These are phyloP conservation scores for Penicillium goetzii DNA, from an alignment of 495 filamentous ascomycete species.

Conservation along the genomic window DNA sequence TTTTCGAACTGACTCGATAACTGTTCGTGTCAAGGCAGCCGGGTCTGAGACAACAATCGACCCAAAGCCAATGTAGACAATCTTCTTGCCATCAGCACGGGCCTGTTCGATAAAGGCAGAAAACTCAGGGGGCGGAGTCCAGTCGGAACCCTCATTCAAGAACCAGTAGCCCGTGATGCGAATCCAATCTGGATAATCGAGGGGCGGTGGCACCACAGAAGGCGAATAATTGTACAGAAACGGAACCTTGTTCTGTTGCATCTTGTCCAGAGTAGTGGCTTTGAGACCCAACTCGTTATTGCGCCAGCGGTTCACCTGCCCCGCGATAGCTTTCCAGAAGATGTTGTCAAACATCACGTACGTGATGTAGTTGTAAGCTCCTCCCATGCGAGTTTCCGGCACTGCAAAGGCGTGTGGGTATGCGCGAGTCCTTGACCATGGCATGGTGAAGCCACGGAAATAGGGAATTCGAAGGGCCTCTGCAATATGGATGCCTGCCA, in stretches of 20 bases:
- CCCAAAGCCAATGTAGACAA: slow-evolving; percentile 97
- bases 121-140: slow-evolving; percentile 75
- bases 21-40: slow-evolving; percentile 80
- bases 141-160: slow-evolving; percentile 77
- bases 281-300: slow-evolving; percentile 77
- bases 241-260: slow-evolving; percentile 94
- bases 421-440: slow-evolving; percentile 92
- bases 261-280: slow-evolving; percentile 81
- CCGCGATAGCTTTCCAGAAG: slow-evolving; percentile 92
- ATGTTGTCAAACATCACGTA: slow-evolving; percentile 98
- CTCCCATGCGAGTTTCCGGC: slow-evolving; percentile 89
- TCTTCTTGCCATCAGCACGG: slow-evolving; percentile 78
- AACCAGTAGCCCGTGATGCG: slow-evolving; percentile 98
- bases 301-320: slow-evolving; percentile 92
- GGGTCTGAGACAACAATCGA: slow-evolving; percentile 95
- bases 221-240: slow-evolving; percentile 98
- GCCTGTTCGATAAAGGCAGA: slow-evolving; percentile 79
- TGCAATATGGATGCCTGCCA: slow-evolving; percentile 98
- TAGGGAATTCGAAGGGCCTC: slow-evolving; percentile 93
- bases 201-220: slow-evolving; percentile 84
- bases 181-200: slow-evolving; percentile 98
- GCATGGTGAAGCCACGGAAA: slow-evolving; percentile 98
- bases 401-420: slow-evolving; percentile 99
- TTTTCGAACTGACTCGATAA: slow-evolving; percentile 87
- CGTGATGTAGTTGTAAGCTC: slow-evolving; percentile 90